Evolutionary conservation across 345 rosid genomes (phyloP).

Genomic region (Camelina laxa): DNA sequence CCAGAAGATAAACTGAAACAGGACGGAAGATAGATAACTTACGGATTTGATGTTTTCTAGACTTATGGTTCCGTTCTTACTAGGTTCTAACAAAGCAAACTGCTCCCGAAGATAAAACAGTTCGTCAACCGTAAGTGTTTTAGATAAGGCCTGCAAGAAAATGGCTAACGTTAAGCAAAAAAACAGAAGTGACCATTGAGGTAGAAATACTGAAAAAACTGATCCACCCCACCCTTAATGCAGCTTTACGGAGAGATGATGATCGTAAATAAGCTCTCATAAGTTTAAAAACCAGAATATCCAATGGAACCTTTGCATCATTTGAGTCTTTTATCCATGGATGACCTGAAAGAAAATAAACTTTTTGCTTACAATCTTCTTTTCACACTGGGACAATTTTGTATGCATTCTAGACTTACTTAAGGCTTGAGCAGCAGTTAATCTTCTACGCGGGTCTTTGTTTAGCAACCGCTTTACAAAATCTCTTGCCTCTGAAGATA

Average conservation of each 20-base stretch:
- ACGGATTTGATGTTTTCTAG: slow-evolving; percentile 79
- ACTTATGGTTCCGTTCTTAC: slow-evolving; percentile 73
- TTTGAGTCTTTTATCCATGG: slow-evolving; percentile 76
- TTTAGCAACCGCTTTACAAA: slow-evolving; percentile 82
- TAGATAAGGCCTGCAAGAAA: slow-evolving; percentile 77
- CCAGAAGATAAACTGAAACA: not conserved
- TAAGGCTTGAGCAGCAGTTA: slow-evolving; percentile 97
- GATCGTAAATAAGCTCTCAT: slow-evolving; percentile 89
- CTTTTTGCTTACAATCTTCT: not conserved
- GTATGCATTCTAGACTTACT: slow-evolving; percentile 54
- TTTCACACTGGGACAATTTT: not conserved
- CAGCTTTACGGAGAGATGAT: slow-evolving; percentile 92
- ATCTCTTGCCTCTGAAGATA: slow-evolving; percentile 86
- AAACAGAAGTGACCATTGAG: slow-evolving; percentile 6
- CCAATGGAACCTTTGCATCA: slow-evolving; percentile 69
- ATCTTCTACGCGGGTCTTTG: slow-evolving; percentile 94
- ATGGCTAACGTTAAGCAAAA: slow-evolving; percentile 23
- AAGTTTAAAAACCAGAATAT: slow-evolving; percentile 74
- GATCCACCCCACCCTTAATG: slow-evolving; percentile 68
- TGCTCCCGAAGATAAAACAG: slow-evolving; percentile 84
- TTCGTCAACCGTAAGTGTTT: slow-evolving; percentile 84
- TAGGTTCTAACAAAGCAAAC: slow-evolving; percentile 83
- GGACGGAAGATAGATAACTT: slow-evolving; percentile 4
- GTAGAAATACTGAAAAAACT: not conserved
- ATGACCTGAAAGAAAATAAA: slow-evolving; percentile 64